Evolutionary conservation across 257 asterid species (phyloP), one percentile per base, ranked within the genome.

Genomic region (Jasminum sambac): DNA sequence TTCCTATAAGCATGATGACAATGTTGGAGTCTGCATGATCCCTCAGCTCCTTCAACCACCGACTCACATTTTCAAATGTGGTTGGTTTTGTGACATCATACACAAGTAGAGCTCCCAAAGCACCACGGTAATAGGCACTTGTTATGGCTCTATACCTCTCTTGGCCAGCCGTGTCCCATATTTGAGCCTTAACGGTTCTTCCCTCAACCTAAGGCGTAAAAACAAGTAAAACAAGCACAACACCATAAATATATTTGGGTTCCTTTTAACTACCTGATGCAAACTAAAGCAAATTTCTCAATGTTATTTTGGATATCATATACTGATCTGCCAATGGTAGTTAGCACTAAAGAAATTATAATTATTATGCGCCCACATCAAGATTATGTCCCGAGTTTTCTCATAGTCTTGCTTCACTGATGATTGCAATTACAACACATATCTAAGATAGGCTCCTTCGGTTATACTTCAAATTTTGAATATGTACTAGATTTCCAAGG

Each of bases 151-250:
- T 78, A 85, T 92, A 92, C 75, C 98, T 87, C 81, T 90, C 98
- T 77, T 93, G 98, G n/a, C 97, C 98, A 50, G 98, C 98, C 0
- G 98, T 93, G 88, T 93, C 98, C 98, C 98, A 93, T 62, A 93
- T 93, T 76, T 93, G 98, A 78, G 98, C 92, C 84, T 93, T 93
- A 66, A 93, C 81, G 1, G 95, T 90, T 83, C 92, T 86, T 69
- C 90, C 97, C 82, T 93, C 98, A n/a, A 93, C 96, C 91, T 88
- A 66, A 13, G 41, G 24, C 41, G 48, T 50, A 43, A 67, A 42
- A 46, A 41, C 10, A 75, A 48, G 61, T 10, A 11, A 11, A 72
- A 44, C 46, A 79, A 24, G 39, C 50, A 13, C 24, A 17, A 23
- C 59, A 25, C 12, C 63, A 50, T n/a, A 17, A 44, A 78, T 38